These are phyloP conservation scores for Corylus avellana DNA, from an alignment of 306 rosid genomes.

Conservation along the genomic window DNA sequence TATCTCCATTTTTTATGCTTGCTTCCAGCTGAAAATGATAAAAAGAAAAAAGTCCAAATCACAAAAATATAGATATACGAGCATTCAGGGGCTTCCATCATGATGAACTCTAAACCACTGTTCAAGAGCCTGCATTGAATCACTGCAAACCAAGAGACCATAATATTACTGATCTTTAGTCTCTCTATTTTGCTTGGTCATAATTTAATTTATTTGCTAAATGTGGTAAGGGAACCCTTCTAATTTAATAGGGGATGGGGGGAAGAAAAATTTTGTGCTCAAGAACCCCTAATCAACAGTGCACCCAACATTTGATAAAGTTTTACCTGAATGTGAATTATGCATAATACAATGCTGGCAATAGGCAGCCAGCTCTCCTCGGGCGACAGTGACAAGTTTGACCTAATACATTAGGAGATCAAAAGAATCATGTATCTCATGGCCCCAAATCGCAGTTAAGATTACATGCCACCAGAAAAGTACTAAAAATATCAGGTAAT, in stretches of 20 bases:
- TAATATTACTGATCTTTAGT: background rate
- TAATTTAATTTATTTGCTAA: background rate
- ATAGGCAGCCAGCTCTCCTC: conserved; percentile 98
- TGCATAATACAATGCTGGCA: conserved; percentile 82
- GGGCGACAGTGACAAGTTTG: conserved; percentile 77
- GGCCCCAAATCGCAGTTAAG: background rate
- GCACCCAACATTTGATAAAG: background rate
- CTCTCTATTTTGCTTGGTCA: background rate
- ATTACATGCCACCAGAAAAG: background rate
- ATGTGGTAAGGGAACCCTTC: background rate
- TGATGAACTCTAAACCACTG: conserved; percentile 5
- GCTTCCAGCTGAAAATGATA: conserved; percentile 63
- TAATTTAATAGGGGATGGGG: background rate
- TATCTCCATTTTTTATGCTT: conserved; percentile 85
- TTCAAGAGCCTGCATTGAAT: background rate
- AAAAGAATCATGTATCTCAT: background rate
- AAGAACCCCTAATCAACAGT: background rate
- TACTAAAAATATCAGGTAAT: background rate
- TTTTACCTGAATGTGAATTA: conserved; percentile 83
- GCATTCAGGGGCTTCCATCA: background rate
- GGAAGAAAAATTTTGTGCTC: background rate
- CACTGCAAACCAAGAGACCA: conserved; percentile 1
- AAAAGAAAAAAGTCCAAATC: conserved; percentile 4
- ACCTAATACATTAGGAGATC: conserved; percentile 45
- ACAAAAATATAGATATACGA: background rate